Conservation (phyloP, 2,329 filamentous ascomycete genomes). For the Lecanicillium sp. region DNA sequence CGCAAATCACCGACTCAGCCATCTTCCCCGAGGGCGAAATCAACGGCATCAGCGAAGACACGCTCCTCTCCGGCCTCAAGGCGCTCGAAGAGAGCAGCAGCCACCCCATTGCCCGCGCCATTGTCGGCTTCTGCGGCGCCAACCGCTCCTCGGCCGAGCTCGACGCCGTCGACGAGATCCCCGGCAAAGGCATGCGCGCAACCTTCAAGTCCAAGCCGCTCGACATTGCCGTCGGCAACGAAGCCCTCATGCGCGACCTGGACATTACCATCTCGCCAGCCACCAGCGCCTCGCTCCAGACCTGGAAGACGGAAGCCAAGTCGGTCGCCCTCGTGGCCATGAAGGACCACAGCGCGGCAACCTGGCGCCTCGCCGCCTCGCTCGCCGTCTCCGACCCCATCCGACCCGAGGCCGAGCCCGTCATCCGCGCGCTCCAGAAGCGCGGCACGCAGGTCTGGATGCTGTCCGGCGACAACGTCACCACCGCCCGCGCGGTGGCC, state of each 20-base stretch:
- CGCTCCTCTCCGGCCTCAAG: constrained; percentile 47
- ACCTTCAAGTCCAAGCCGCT: constrained; percentile 32
- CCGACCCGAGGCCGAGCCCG: constrained; percentile 59
- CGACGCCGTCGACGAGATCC: constrained; percentile 52
- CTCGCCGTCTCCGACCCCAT: constrained; percentile 78
- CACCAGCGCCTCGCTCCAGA: constrained; percentile 31
- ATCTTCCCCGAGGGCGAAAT: constrained; percentile 26
- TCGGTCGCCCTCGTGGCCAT: constrained; percentile 54
- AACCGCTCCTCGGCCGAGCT: constrained; percentile 25
- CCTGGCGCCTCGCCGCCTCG: constrained; percentile 50
- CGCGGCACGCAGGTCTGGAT: constrained; percentile 75
- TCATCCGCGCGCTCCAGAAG: constrained; percentile 57
- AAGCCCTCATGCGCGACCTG: constrained; percentile 54
- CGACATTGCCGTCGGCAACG: constrained; percentile 63
- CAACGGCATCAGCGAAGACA: constrained; percentile 16
- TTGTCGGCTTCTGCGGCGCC: constrained; percentile 53
- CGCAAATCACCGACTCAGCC: constrained; percentile 53
- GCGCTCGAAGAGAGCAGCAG: constrained; percentile 63
- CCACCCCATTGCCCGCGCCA: constrained; percentile 66
- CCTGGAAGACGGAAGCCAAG: constrained; percentile 57
- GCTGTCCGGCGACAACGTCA: constrained; percentile 85
- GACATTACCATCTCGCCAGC: constrained; percentile 28
- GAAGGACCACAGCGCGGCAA: constrained; percentile 15
- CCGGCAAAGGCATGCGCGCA: constrained; percentile 64
- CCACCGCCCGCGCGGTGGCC: constrained; percentile 76